These are phyloP conservation scores for Chlorophyllum brunneum DNA, from an alignment of 768 basidiomycete genomes.

Conservation along the genomic window DNA sequence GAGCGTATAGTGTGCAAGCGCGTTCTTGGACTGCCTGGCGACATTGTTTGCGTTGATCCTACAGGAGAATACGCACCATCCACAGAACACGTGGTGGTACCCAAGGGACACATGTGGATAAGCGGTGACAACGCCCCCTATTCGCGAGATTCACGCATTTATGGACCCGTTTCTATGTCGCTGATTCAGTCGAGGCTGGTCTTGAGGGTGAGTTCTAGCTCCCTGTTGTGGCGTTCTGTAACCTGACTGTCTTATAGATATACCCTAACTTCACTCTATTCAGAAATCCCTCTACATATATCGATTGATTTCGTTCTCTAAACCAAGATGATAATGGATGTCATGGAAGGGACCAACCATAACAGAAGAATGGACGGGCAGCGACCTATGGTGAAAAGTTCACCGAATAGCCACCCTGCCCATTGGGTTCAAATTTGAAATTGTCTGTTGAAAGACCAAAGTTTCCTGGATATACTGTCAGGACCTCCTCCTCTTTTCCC, in stretches of 20 bases:
- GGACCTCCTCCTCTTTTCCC: background rate
- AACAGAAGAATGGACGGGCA: background rate
- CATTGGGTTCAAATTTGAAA: conserved; percentile 94
- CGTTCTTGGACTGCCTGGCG: conserved; percentile 86
- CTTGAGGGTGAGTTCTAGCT: conserved; percentile 48
- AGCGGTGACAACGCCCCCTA: conserved; percentile 82
- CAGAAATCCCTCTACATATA: conserved; percentile 36
- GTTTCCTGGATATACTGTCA: conserved; percentile 49
- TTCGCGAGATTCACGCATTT: conserved; percentile 87
- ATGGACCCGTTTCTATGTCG: conserved; percentile 87
- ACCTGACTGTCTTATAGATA: conserved; percentile 27
- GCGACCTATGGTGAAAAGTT: conserved; percentile 62
- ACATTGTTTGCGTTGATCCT: conserved; percentile 86
- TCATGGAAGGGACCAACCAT: background rate
- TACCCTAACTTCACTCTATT: conserved; percentile 45
- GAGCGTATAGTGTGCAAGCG: conserved; percentile 79
- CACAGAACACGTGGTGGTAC: conserved; percentile 72
- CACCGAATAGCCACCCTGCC: conserved; percentile 94
- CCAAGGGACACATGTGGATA: conserved; percentile 87
- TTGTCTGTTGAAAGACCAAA: conserved; percentile 96
- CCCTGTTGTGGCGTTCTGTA: background rate
- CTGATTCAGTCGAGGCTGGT: conserved; percentile 66
- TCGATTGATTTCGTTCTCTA: conserved; percentile 23
- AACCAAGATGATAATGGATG: background rate
- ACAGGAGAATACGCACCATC: conserved; percentile 61